Evolutionary conservation across 768 basidiomycete species (phyloP).

Genomic region (Mycena latifolia): DNA sequence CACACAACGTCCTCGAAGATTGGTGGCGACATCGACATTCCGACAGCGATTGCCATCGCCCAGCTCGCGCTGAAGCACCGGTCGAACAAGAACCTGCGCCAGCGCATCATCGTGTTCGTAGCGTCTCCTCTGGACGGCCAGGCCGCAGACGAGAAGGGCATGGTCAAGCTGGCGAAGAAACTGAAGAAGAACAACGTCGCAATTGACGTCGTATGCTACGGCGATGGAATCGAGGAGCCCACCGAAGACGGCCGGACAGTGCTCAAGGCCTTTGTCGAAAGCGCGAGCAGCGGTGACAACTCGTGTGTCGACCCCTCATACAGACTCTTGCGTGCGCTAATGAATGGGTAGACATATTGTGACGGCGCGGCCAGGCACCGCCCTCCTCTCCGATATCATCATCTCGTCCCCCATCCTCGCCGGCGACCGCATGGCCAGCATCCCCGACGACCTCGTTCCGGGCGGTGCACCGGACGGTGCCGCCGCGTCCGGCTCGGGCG

Average conservation of each 20-base stretch:
- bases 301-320: conserved; percentile 65
- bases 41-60: conserved; percentile 92
- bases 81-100: conserved; percentile 98
- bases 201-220: conserved; percentile 91
- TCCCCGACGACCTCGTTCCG: conserved; percentile 71
- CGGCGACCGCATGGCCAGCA: conserved; percentile 76
- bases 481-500: conserved; percentile 59
- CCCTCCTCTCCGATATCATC: conserved; percentile 87
- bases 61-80: conserved; percentile 97
- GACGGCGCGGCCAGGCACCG: conserved; percentile 79
- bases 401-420: conserved; percentile 86
- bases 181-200: conserved; percentile 99
- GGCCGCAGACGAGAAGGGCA: conserved; percentile 80
- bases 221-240: conserved; percentile 85
- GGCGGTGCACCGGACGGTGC: conserved; percentile 61
- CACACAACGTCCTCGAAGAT: conserved; percentile 80
- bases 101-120: conserved; percentile 95
- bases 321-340: not conserved
- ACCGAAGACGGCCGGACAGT: conserved; percentile 72
- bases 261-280: conserved; percentile 87
- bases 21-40: conserved; percentile 86
- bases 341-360: conserved; percentile 77
- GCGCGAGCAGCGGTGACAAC: conserved; percentile 84
- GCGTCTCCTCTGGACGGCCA: conserved; percentile 86
- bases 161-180: conserved; percentile 94